Base-by-base conservation (phyloP, 306 rosid species). In the Pyrus communis region DNA sequence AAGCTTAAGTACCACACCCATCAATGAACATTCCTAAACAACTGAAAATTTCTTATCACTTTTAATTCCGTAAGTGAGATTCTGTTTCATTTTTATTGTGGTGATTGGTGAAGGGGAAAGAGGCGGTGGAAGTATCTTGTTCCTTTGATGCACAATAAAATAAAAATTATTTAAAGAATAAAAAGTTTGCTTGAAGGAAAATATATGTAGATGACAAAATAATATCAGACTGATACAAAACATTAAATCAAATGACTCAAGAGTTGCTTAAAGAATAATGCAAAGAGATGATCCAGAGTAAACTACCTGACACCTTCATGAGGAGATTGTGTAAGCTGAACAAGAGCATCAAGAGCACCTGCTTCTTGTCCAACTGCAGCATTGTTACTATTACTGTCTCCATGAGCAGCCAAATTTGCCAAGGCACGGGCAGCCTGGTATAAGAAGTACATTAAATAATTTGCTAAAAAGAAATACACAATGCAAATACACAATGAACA, bases 361-460 rank as follows among this genome's bases (percentile, higher is more conserved):
- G 97, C 98, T 87, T 96, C 99, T 81, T 91, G 97, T 70, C 99
- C 99, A 70, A 96, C 97, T 58, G 98, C 98, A 54, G 99, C 92
- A 85, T 96, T 96, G 81, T 96, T 96, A 79, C 89, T 93, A 80
- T 96, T 96, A 84, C 99, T 96, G 80, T 96, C 99, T 79, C 99
- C 99, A 80, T 96, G 99, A 74, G 99, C 99, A 82, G 99, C 99
- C 88, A 96, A 88, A 78, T 96, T 96, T 46, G 99, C 99, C 91
- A 96, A 91, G 49, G 99, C 99, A 55, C 99, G 99, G 77, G 99
- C 98, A 82, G 99, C 99, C 99, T 96, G 80, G 76, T 77, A 63
- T 81, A 74, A 67, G 57, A 33, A 80, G 67, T n/a, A 72, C 54
- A 55, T 77, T 75, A 77, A 68, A 61, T 67, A 82, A 66, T 76